A percentile compares a stretch with the other conserved stretches of the same genome.
Conservation (phyloP, 2,329 filamentous ascomycete species). For the Alternaria brassicicola region DNA sequence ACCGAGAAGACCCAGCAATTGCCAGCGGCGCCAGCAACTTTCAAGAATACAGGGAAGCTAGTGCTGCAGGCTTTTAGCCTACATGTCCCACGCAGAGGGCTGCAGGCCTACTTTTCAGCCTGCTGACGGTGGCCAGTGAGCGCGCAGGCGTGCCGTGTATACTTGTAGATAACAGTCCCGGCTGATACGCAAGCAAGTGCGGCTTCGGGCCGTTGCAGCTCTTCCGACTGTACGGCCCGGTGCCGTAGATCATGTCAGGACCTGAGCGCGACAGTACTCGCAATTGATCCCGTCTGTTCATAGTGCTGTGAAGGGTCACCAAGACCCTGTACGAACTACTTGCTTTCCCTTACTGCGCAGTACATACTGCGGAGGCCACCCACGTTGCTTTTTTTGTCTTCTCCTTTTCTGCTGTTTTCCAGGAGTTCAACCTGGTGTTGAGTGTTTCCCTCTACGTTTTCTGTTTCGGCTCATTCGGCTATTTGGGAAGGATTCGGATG, state of each 20-base stretch:
- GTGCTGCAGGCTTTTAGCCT: slow-evolving; percentile 36
- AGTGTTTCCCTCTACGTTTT: background rate
- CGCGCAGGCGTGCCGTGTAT: background rate
- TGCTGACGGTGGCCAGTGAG: background rate
- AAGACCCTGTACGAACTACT: background rate
- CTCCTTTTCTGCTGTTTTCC: background rate
- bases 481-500: slow-evolving; percentile 6
- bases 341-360: background rate
- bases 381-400: background rate
- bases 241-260: background rate
- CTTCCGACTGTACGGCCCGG: background rate
- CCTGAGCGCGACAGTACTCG: background rate
- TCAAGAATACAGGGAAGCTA: slow-evolving; percentile 56
- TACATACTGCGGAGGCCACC: background rate
- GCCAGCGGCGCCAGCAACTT: slow-evolving; percentile 45
- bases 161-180: slow-evolving; percentile 3
- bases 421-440: background rate
- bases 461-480: slow-evolving; percentile 1
- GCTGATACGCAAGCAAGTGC: slow-evolving; percentile 1
- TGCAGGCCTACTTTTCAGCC: background rate
- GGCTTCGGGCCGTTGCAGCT: slow-evolving; percentile 25
- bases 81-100: background rate
- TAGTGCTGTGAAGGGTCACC: background rate
- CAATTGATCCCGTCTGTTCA: background rate
- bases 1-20: slow-evolving; percentile 32